phyloP scores from a whole-genome alignment of 108 stramenopile species.

The Fragilaria crotonensis region DNA sequence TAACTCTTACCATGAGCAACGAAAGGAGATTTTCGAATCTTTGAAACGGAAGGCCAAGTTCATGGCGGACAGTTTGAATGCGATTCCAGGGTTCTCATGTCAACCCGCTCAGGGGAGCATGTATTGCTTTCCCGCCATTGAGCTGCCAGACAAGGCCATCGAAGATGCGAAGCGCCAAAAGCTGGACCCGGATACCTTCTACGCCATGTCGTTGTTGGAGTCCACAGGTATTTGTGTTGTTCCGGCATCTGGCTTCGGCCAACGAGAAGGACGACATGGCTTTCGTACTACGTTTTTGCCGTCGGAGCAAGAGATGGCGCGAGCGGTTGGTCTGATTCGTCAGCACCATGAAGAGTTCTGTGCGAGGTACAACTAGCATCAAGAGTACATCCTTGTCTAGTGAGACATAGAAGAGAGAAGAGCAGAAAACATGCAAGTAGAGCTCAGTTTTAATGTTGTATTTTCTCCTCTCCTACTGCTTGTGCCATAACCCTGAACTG shows the following conservation, averaged over 20 bases:
- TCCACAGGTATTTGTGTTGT: slow-evolving; percentile 91
- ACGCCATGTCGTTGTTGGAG: slow-evolving; percentile 86
- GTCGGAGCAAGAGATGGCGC: slow-evolving; percentile 64
- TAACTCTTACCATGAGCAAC: slow-evolving; percentile 61
- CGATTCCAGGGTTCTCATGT: slow-evolving; percentile 89
- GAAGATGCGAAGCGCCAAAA: slow-evolving; percentile 54
- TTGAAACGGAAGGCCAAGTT: slow-evolving; percentile 62
- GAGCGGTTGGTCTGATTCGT: slow-evolving; percentile 53
- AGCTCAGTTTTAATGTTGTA: no score
- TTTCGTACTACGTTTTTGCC: slow-evolving; percentile 97
- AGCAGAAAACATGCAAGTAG: not conserved
- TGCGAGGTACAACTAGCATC: slow-evolving; percentile 15
- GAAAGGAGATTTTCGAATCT: slow-evolving; percentile 51
- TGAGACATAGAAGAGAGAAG: slow-evolving; percentile 28
- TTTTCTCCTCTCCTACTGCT: no score
- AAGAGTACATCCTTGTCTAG: not conserved
- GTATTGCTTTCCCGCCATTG: slow-evolving; percentile 92
- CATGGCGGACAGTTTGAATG: slow-evolving; percentile 77
- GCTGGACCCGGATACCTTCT: slow-evolving; percentile 83
- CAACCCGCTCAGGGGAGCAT: slow-evolving; percentile 91
- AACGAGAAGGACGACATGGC: slow-evolving; percentile 83
- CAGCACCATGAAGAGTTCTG: slow-evolving; percentile 86
- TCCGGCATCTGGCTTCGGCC: slow-evolving; percentile 95
- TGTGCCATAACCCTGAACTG: no score
- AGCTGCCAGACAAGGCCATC: slow-evolving; percentile 73